Evolutionary conservation across 768 basidiomycete species (phyloP), one percentile per base, ranked within the genome.

Genomic region (Lactarius hatsudake): DNA sequence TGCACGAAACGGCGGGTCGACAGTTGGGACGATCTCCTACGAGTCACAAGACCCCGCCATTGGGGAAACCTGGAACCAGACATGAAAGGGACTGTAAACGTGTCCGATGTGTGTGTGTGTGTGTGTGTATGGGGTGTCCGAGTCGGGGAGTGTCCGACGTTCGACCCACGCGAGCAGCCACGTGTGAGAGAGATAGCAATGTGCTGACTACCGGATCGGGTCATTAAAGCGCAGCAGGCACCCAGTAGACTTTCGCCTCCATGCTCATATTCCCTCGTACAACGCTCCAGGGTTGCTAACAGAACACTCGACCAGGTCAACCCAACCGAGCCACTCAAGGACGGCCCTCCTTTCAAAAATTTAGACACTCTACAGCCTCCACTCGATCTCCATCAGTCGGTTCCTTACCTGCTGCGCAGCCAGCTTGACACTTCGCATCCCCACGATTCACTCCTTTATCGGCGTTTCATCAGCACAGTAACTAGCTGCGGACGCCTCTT

Each of bases 1-100:
- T 73, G 72, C 40, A 32, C 9, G 67, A 61, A 40, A 55, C 60
- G 69, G 30, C 32, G 61, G 12, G 62, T 51, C 53, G 58, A 51
- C 23, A n/a, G 54, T 32, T 38, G 40, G 34, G 63, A 12, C 18
- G 23, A 7, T 53, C 51, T 64, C 40, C 51, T 59, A 17, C n/a
- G 43, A 26, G 54, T 59, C 36, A 34, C 13, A 18, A 65, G 28
- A n/a, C 53, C 28, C n/a, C 54, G 48, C 59, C 53, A 55, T 26
- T 9, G 36, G 59, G 26, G 23, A 57, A 68, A 48, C 59, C 6
- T 3, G 18, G 23, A 28, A 36, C 42, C 26, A 40, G 54, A 60
- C 55, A 51, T 59, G 61, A 30, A 26, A 40, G 15, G 30, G 32
- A 30, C 6, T 26, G 34, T 15, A 17, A 8, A 48, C 30, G 63